Percentiles rank a stretch among this genome's conserved stretches.
These are phyloP conservation scores for Clarireedia monteithiana DNA, from an alignment of 2,329 filamentous ascomycete species.

Conservation along the genomic window DNA sequence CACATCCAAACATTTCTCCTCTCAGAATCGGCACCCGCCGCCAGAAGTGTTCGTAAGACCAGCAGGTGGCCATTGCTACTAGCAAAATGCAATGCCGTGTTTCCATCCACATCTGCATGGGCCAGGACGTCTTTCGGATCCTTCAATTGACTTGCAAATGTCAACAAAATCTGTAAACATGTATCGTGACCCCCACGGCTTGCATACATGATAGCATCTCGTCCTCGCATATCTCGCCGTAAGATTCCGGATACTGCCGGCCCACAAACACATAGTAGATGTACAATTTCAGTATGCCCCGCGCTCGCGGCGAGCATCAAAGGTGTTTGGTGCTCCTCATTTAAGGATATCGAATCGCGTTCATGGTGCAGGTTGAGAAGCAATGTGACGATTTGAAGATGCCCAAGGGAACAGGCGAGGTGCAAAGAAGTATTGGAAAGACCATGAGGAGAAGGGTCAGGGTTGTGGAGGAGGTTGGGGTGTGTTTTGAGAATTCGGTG, in stretches of 20 bases:
- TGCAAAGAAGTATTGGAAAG: constrained; percentile 81
- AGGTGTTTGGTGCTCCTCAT: constrained; percentile 72
- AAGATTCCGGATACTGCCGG: constrained; percentile 33
- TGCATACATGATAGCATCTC: constrained; percentile 66
- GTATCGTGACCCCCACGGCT: constrained; percentile 54
- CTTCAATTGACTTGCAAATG: constrained; percentile 39
- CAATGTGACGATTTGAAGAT: constrained; percentile 61
- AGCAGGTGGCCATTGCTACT: constrained; percentile 74
- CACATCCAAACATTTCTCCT: constrained; percentile 69
- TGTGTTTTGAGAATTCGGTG: constrained; percentile 69
- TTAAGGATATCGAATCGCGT: constrained; percentile 58
- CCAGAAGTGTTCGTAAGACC: constrained; percentile 67
- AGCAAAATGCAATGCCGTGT: constrained; percentile 81
- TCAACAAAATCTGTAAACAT: constrained; percentile 55
- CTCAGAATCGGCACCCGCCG: constrained; percentile 68
- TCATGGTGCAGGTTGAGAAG: constrained; percentile 66
- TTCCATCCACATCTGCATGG: constrained; percentile 62
- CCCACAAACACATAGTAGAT: constrained; percentile 59
- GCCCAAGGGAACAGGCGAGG: constrained; percentile 67
- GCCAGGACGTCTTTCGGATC: constrained; percentile 32
- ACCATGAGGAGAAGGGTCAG: constrained; percentile 54
- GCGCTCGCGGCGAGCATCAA: constrained; percentile 68
- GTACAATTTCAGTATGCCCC: constrained; percentile 67
- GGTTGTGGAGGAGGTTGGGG: constrained; percentile 66
- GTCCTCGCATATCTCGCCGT: constrained; percentile 57